These are phyloP conservation scores for Angomonas ambiguus DNA, from an alignment of 208 protist genomes.

Conservation along the genomic window DNA sequence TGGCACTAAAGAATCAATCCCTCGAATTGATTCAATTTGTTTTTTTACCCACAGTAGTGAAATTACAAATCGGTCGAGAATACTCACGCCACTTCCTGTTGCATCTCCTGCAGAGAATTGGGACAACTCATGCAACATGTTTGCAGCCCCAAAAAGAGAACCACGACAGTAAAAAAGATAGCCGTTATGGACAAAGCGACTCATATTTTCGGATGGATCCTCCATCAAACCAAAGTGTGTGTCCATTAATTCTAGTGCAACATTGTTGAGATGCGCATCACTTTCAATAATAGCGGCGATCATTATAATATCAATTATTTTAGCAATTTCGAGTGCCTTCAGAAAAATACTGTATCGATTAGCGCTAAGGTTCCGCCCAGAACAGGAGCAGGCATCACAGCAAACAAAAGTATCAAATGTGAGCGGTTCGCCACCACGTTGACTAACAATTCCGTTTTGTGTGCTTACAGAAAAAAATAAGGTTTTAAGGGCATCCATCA, in stretches of 20 bases:
- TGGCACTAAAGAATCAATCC: conserved; percentile 36
- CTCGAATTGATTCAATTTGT: conserved; percentile 42
- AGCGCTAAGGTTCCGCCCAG: conserved; percentile 32
- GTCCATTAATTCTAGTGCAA: conserved; percentile 39
- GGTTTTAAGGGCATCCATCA: conserved; percentile 57
- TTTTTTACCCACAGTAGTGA: conserved; percentile 52
- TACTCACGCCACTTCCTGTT: conserved; percentile 20
- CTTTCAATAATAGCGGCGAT: conserved; percentile 64
- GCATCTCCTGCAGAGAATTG: neutral
- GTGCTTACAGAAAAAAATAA: conserved; percentile 62
- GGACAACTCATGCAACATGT: conserved; percentile 14
- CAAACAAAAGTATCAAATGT: conserved; percentile 67
- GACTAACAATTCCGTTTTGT: conserved; percentile 26
- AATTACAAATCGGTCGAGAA: conserved; percentile 40
- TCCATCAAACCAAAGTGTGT: conserved; percentile 50
- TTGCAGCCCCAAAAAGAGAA: conserved; percentile 54
- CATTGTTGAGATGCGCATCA: conserved; percentile 32
- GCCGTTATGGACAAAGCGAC: conserved; percentile 62
- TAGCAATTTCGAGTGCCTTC: conserved; percentile 67
- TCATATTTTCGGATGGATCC: conserved; percentile 46
- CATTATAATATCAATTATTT: conserved; percentile 73
- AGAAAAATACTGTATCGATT: conserved; percentile 59
- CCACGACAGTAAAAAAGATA: conserved; percentile 51
- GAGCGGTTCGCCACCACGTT: conserved; percentile 16
- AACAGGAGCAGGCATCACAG: conserved; percentile 67